phyloP scores from a whole-genome alignment of 257 asterid species.

The Mentha longifolia region DNA sequence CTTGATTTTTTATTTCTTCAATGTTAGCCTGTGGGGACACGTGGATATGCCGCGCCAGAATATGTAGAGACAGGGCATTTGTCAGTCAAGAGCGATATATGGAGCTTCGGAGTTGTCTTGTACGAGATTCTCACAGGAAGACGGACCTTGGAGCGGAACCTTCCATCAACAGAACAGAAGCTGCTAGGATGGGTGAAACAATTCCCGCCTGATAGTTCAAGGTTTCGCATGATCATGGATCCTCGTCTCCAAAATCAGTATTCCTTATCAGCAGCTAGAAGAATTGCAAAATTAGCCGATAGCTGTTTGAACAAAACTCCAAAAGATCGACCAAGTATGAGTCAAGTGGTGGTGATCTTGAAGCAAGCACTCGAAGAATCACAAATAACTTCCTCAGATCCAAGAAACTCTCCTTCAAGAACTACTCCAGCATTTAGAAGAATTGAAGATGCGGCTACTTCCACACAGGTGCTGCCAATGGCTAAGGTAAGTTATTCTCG shows the following conservation, averaged over 20 bases:
- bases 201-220: constrained; percentile 66
- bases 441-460: constrained; percentile 28
- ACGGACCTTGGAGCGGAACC: constrained; percentile 68
- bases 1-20: not conserved
- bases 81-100: constrained; percentile 76
- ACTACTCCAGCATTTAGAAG: constrained; percentile 33
- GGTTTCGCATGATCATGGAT: constrained; percentile 76
- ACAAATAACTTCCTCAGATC: constrained; percentile 41
- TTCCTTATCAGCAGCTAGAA: constrained; percentile 64
- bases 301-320: constrained; percentile 70
- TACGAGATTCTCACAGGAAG: constrained; percentile 87
- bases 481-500: constrained; percentile 33
- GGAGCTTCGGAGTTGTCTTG: constrained; percentile 92
- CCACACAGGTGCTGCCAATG: constrained; percentile 28
- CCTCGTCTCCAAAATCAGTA: constrained; percentile 65
- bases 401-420: constrained; percentile 28
- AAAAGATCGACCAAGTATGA: constrained; percentile 78
- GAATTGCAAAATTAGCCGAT: constrained; percentile 78
- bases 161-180: constrained; percentile 66
- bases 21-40: constrained; percentile 82
- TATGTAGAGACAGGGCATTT: constrained; percentile 76
- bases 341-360: constrained; percentile 67
- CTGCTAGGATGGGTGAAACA: constrained; percentile 82
- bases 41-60: constrained; percentile 96
- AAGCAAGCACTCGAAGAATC: constrained; percentile 73